These are phyloP conservation scores for Kodamaea restingae DNA, from an alignment of 805 yeast species.

Conservation along the genomic window DNA sequence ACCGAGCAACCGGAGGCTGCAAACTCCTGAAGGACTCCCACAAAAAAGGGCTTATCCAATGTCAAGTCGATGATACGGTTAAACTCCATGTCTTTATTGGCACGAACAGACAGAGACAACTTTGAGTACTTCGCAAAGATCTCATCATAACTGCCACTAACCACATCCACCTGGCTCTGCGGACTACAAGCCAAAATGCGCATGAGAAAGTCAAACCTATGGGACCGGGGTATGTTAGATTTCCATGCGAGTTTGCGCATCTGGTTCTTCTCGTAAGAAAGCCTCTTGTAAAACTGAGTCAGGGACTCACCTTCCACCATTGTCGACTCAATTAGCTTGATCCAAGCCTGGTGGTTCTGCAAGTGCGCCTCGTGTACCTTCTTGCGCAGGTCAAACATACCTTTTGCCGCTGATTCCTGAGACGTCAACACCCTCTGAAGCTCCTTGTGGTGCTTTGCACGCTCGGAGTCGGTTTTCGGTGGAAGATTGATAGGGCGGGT, in stretches of 20 bases:
- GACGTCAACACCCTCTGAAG: slow-evolving; percentile 43
- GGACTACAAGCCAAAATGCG: slow-evolving; percentile 19
- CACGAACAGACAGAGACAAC: slow-evolving; percentile 26
- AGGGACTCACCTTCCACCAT: slow-evolving; percentile 10
- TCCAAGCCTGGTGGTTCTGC: slow-evolving; percentile 28
- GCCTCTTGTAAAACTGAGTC: slow-evolving; percentile 22
- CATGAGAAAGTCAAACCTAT: slow-evolving; percentile 27
- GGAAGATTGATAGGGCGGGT: slow-evolving; percentile 73
- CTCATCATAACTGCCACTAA: slow-evolving; percentile 17
- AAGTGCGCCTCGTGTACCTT: slow-evolving; percentile 16
- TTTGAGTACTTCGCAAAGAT: slow-evolving; percentile 20
- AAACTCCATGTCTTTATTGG: slow-evolving; percentile 33
- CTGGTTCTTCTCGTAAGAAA: slow-evolving; percentile 25
- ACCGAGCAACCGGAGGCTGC: slow-evolving; percentile 3
- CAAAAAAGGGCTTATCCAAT: slow-evolving; percentile 29
- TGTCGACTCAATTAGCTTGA: slow-evolving; percentile 18
- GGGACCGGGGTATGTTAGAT: slow-evolving; percentile 24
- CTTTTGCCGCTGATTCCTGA: slow-evolving; percentile 32
- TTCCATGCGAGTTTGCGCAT: slow-evolving; percentile 38
- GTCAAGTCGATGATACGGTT: slow-evolving; percentile 21
- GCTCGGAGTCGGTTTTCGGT: slow-evolving; percentile 55
- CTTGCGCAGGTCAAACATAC: slow-evolving; percentile 17
- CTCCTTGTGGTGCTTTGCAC: slow-evolving; percentile 52
- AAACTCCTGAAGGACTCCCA: slow-evolving; percentile 18
- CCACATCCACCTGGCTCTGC: slow-evolving; percentile 14